Evolutionary conservation across 2,329 filamentous ascomycete species (phyloP).

Genomic region (Sporothrix variecibatus): DNA sequence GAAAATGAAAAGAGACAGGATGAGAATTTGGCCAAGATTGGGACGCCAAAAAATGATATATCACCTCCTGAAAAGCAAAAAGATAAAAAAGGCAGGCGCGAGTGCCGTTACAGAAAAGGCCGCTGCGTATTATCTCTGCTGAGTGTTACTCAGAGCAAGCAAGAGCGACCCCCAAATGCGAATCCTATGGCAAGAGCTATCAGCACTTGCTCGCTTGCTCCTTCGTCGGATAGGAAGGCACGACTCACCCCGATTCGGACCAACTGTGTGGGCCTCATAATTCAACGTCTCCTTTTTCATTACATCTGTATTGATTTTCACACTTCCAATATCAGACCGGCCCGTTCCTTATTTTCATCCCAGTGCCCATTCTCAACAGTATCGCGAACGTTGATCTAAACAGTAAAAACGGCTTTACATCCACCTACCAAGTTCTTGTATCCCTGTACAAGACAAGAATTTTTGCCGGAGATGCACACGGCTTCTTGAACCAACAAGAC

Average conservation of each 20-base stretch:
- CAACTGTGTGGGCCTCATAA: background rate
- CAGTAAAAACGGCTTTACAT: background rate
- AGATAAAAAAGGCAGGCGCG: background rate
- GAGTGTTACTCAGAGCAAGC: background rate
- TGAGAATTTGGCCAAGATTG: background rate
- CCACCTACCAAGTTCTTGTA: background rate
- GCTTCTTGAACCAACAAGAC: background rate
- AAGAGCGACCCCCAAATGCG: background rate
- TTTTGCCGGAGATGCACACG: background rate
- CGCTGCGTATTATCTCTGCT: background rate
- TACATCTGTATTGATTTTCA: background rate
- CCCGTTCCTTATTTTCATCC: background rate
- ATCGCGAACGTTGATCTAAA: background rate
- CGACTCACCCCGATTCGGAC: background rate
- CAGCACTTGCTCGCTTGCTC: background rate
- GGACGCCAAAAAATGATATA: background rate
- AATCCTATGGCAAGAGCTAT: background rate
- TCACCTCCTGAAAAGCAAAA: background rate
- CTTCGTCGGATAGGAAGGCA: background rate
- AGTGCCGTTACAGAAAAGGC: conserved; percentile 15
- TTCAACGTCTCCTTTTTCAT: background rate
- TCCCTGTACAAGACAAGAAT: background rate
- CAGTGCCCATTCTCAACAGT: background rate
- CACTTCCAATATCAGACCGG: background rate
- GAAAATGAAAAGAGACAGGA: background rate